Base-by-base conservation (phyloP, 1,284 basidiomycete genomes). In the Ustilago bromivora region DNA sequence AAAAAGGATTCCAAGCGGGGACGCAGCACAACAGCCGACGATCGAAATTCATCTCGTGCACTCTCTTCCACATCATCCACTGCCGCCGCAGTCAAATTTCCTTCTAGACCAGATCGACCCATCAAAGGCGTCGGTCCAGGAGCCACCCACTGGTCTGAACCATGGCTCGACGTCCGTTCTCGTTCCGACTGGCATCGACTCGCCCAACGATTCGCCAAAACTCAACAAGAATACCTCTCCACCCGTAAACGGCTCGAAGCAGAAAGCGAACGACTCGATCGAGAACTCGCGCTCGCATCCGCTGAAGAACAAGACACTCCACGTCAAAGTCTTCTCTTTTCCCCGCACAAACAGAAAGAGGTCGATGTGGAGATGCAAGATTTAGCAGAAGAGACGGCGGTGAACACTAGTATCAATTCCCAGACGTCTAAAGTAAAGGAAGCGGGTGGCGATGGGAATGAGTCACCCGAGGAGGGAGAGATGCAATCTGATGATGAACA, bases 391-490 rank as follows among this genome's bases (percentile, higher is more conserved):
- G 54, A 69, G 38, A 71, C 72, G 0, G 60, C 63, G 8, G 56
- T 62, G 32, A 76, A 68, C 23, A 71, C 73, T 9, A 55, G 53
- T 10, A 36, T 59, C 53, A 66, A 66, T n/a, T 56, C 71, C 8
- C 56, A 53, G 35, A 40, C n/a, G 9, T 15, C 6, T 19, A 23
- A 46, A 40, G 36, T 34, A 61, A 28, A 12, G 1, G 55, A 62
- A 36, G 64, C 62, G 19, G 64, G 32, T 3, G 58, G 60, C 17
- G 72, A 70, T 35, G 67, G 60, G 17, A 47, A 71, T 23, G 76
- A 78, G 13, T 71, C 71, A 19, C 72, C 69, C 1, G 76, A 78
- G 43, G 76, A 78, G 52, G 76, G 76, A 15, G 72, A 78, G 52
- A 78, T 78, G 72, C 38, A 54, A 11, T 76, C 75, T 4, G 66